Conservation (phyloP, 331 rosid genomes). For the Acacia concinna region DNA sequence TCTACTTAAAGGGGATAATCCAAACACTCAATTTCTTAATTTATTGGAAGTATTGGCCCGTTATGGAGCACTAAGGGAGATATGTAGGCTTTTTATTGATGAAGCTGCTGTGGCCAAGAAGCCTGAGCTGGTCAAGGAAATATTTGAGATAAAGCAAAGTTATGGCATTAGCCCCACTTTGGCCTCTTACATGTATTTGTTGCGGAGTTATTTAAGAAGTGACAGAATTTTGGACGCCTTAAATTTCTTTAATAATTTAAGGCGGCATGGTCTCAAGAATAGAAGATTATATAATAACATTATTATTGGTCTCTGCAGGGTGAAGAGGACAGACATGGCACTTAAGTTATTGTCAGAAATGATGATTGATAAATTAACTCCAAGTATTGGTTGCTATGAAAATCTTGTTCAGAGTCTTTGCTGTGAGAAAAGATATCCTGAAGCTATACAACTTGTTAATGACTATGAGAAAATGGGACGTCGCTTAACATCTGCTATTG, state of each 20-base stretch:
- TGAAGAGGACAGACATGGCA: conserved; percentile 49
- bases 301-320: conserved; percentile 58
- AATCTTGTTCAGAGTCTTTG: conserved; percentile 55
- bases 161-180: conserved; percentile 48
- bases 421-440: conserved; percentile 38
- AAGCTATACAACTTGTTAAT: conserved; percentile 51
- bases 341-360: conserved; percentile 40
- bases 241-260: conserved; percentile 52
- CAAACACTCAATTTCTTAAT: conserved; percentile 44
- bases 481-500: conserved; percentile 60
- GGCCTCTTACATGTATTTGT: conserved; percentile 44
- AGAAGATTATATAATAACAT: conserved; percentile 41
- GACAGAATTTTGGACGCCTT: conserved; percentile 59
- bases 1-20: conserved; percentile 54
- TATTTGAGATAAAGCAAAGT: conserved; percentile 55
- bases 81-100: conserved; percentile 51
- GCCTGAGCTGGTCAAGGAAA: conserved; percentile 61
- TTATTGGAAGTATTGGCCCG: conserved; percentile 58
- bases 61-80: conserved; percentile 9
- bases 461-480: conserved; percentile 66
- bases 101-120: conserved; percentile 57
- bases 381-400: conserved; percentile 64
- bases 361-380: conserved; percentile 46
- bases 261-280: conserved; percentile 30
- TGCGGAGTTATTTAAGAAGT: conserved; percentile 52